Conservation (phyloP, 495 filamentous ascomycete genomes). For the Talaromyces wortmannii region DNA sequence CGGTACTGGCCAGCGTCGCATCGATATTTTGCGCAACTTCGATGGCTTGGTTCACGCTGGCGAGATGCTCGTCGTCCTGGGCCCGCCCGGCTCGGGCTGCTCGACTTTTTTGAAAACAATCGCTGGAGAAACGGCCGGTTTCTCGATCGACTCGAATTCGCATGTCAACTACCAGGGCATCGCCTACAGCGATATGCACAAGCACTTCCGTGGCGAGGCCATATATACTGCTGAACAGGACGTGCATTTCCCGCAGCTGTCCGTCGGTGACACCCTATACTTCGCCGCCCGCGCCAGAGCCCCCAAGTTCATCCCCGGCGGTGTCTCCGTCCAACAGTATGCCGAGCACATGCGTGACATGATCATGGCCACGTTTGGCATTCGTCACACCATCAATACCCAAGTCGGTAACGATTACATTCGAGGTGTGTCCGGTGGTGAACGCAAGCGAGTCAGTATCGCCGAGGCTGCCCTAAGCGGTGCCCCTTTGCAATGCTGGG, state of each 20-base stretch:
- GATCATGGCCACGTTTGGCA: slow-evolving; percentile 72
- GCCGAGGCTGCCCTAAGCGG: slow-evolving; percentile 61
- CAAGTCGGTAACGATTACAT: slow-evolving; percentile 74
- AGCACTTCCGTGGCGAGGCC: slow-evolving; percentile 66
- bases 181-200: slow-evolving; percentile 48
- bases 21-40: slow-evolving; percentile 65
- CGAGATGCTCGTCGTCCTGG: slow-evolving; percentile 76
- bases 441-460: slow-evolving; percentile 78
- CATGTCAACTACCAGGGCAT: slow-evolving; percentile 71
- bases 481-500: slow-evolving; percentile 74
- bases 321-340: slow-evolving; percentile 52
- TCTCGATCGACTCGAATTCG: slow-evolving; percentile 54
- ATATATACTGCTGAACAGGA: slow-evolving; percentile 80
- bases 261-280: slow-evolving; percentile 68
- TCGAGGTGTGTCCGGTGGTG: slow-evolving; percentile 74
- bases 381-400: slow-evolving; percentile 71
- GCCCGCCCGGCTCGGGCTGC: slow-evolving; percentile 72
- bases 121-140: slow-evolving; percentile 68
- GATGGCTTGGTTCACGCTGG: slow-evolving; percentile 70
- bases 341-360: slow-evolving; percentile 63
- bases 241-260: slow-evolving; percentile 76
- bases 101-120: slow-evolving; percentile 77
- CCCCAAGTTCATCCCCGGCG: slow-evolving; percentile 52
- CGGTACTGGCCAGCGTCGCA: slow-evolving; percentile 46
- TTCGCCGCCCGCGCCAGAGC: slow-evolving; percentile 70